These are phyloP conservation scores for Gracilaria domingensis DNA, from an alignment of 23 red algal genomes.

Conservation along the genomic window DNA sequence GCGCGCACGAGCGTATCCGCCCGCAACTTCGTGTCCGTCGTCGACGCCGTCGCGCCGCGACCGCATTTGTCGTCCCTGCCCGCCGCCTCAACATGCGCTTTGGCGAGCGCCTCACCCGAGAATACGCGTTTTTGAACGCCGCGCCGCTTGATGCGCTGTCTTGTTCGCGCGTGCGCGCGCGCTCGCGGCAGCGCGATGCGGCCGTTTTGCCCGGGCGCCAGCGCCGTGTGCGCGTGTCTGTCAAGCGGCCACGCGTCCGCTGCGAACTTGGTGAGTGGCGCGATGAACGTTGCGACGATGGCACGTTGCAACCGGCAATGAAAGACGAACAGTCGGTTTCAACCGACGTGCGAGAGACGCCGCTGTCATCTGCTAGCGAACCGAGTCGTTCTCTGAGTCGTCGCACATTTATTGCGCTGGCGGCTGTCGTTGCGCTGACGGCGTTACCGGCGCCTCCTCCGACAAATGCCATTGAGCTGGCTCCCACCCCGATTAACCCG, in stretches of 20 bases:
- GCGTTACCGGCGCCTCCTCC: slow-evolving; percentile 22
- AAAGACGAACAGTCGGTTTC: not conserved
- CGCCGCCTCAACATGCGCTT: no score
- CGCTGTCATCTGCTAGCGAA: not conserved
- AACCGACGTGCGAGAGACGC: not conserved
- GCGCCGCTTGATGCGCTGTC: not conserved
- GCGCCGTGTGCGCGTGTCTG: not conserved
- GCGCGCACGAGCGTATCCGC: not conserved
- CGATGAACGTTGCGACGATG: no score
- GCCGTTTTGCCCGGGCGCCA: not conserved
- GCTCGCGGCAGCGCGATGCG: not conserved
- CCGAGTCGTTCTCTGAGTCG: not conserved
- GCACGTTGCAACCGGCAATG: not conserved
- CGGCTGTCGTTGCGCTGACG: not conserved
- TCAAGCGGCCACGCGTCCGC: not conserved
- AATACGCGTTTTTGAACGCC: not conserved
- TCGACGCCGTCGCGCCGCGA: no score
- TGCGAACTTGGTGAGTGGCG: not conserved
- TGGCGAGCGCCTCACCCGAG: not conserved
- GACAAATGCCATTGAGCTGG: slow-evolving; percentile 62
- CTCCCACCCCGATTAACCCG: slow-evolving; percentile 83
- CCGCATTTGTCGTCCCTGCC: no score
- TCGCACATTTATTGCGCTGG: slow-evolving; percentile 13
- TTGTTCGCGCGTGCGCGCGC: not conserved
- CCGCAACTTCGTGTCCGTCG: no score